phyloP scores from a whole-genome alignment of 768 basidiomycete species.

The Hericium rajendrae region DNA sequence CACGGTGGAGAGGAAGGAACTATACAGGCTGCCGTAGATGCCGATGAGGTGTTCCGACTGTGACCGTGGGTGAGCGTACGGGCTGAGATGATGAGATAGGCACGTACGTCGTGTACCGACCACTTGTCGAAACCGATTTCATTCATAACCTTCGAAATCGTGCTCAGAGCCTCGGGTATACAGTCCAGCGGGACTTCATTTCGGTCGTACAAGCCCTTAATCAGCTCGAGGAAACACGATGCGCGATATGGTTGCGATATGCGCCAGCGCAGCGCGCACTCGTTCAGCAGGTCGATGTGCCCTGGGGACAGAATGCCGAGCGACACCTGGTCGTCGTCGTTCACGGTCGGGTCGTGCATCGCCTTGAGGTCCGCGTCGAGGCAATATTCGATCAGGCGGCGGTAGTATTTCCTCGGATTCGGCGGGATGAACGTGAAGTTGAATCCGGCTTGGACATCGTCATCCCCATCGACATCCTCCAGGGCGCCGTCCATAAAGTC shows the following conservation, averaged over 20 bases:
- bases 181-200: constrained; percentile 92
- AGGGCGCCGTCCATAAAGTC: constrained; percentile 29
- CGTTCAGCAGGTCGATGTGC: constrained; percentile 78
- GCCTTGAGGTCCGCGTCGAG: constrained; percentile 78
- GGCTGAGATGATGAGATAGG: constrained; percentile 3
- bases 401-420: constrained; percentile 79
- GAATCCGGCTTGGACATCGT: constrained; percentile 62
- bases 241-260: constrained; percentile 72
- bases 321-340: constrained; percentile 92
- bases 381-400: constrained; percentile 73
- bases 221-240: constrained; percentile 75
- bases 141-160: constrained; percentile 56
- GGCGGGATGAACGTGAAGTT: constrained; percentile 88
- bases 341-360: constrained; percentile 85
- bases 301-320: constrained; percentile 75
- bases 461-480: constrained; percentile 39
- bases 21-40: constrained; percentile 70
- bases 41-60: constrained; percentile 62
- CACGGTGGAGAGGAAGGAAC: constrained; percentile 73
- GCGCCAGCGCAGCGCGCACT: constrained; percentile 86
- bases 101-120: constrained; percentile 74
- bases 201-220: constrained; percentile 79
- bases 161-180: constrained; percentile 79
- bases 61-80: not conserved
- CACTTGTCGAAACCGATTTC: constrained; percentile 70